Evolutionary conservation across 1,284 basidiomycete species (phyloP), one percentile per base, ranked within the genome.

Genomic region (Pseudozyma hubeiensis): DNA sequence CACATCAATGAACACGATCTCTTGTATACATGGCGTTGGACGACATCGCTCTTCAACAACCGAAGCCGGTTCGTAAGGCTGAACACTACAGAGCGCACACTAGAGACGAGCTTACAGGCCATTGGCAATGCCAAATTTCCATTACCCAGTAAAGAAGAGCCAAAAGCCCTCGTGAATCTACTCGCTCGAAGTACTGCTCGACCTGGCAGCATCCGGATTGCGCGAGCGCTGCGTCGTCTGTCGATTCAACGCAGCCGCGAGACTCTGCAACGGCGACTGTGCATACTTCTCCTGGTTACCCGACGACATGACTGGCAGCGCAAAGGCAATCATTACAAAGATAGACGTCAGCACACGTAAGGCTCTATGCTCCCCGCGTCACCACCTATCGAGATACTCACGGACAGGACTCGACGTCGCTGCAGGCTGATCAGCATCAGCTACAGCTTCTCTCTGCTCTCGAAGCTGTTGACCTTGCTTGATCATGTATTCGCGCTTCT

Each of bases 401-500:
- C 64, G 55, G n/a, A 64, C 49, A 11, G 69, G 64, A 9, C 43
- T 44, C 3, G 64, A 43, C 3, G 49, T 44, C 4, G 49, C 24
- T 1, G 50, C 54, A 5, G 43, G 17, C 13, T 53, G 34, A n/a
- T 40, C 64, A 2, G 39, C 51, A 3, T 65, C 46, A 7, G 14
- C 48, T 11, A 34, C 31, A 37, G 39, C 55, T 2, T 34, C 37
- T 3, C 37, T 47, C 30, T 48, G 16, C 14, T 51, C 51, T 30
- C 62, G 65, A 37, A 60, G 50, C 31, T 59, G 51, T 35, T 66
- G 72, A 5, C 66, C 72, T 34, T 70, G 72, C 46, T 49, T 59
- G 56, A 75, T 66, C 72, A 75, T 75, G n/a, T 69, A 70, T 2
- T 70, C 58, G 17, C 54, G 58, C 63, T 75, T 75, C 62, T 75